Evolutionary conservation across 2,329 filamentous ascomycete genomes (phyloP), one percentile per base, ranked within the genome.

Genomic region (Xylariaceae sp.): DNA sequence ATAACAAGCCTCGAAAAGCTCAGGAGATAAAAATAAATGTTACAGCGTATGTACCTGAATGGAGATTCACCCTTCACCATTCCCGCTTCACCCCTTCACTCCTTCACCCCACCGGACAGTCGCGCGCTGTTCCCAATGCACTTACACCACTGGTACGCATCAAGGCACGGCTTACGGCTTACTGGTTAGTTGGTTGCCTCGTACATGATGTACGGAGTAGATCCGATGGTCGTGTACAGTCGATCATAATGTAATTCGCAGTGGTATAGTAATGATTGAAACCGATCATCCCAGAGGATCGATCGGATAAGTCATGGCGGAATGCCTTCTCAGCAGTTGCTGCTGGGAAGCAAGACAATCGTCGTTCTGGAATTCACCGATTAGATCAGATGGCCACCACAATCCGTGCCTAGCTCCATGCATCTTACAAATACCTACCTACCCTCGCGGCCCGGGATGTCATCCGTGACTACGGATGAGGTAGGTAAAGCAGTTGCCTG

Each of bases 11-110:
- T 63, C 56, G 53, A 61, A 61, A 59, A 61, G 53, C 61, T 55
- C 48, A 53, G 18, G 51, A 55, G 60, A 63, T 63, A 64, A 64
- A 64, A 63, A 64, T 63, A 64, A 61, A 59, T 61, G 58, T 51
- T 55, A 45, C 49, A 56, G 48, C 58, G 55, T 39, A 53, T 47
- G 49, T 47, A 51, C 55, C 51, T 56, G 56, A 42, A 56, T 58
- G 45, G 42, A 51, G 48, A 53, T 49, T 30, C 44, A 55, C 23
- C 23, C 23, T 30, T 30, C 23, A 30, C 23, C 23, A 30, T 30
- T 30, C 23, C 4, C 23, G 23, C 23, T 30, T 30, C 23, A 30
- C 23, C 23, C 23, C 23, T 30, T 30, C 23, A 59, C 57, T 52
- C 62, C 37, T 42, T 42, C 13, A 13, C 42, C 9, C 42, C 42